Percentiles rank a stretch among this genome's conserved stretches.
These are phyloP conservation scores for Dianthus caryophyllus DNA, from an alignment of 148 eudicot genomes.

Conservation along the genomic window DNA sequence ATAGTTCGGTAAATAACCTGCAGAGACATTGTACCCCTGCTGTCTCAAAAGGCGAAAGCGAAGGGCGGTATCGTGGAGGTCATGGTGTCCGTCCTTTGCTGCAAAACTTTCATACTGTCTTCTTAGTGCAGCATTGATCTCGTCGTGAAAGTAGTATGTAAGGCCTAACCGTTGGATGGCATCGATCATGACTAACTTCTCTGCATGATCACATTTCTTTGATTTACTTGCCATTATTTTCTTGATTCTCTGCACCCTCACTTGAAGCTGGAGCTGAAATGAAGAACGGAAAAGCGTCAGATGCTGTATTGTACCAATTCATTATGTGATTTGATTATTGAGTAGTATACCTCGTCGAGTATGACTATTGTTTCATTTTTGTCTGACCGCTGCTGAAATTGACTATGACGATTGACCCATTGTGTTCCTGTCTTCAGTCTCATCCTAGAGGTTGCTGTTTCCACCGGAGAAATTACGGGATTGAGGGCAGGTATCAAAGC, in stretches of 20 bases:
- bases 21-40: slow-evolving; percentile 34
- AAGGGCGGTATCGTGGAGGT: slow-evolving; percentile 39
- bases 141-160: slow-evolving; percentile 34
- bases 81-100: not conserved
- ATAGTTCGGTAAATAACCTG: slow-evolving; percentile 30
- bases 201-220: not conserved
- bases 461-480: not conserved
- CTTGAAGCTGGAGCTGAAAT: slow-evolving; percentile 15
- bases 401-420: too few species aligned
- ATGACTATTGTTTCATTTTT: not conserved
- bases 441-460: not conserved
- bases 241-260: slow-evolving; percentile 9
- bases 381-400: not conserved
- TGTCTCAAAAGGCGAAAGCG: slow-evolving; percentile 48
- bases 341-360: too few species aligned
- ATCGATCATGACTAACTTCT: slow-evolving; percentile 30
- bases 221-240: not conserved
- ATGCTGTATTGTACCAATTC: too few species aligned
- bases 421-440: not conserved
- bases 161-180: slow-evolving; percentile 32
- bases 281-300: not conserved
- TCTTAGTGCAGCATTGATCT: slow-evolving; percentile 25
- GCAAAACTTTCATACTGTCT: slow-evolving; percentile 3
- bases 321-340: too few species aligned
- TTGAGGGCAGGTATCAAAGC: not conserved